These are phyloP conservation scores for Naganishia randhawae DNA, from an alignment of 768 basidiomycete species.

Conservation along the genomic window DNA sequence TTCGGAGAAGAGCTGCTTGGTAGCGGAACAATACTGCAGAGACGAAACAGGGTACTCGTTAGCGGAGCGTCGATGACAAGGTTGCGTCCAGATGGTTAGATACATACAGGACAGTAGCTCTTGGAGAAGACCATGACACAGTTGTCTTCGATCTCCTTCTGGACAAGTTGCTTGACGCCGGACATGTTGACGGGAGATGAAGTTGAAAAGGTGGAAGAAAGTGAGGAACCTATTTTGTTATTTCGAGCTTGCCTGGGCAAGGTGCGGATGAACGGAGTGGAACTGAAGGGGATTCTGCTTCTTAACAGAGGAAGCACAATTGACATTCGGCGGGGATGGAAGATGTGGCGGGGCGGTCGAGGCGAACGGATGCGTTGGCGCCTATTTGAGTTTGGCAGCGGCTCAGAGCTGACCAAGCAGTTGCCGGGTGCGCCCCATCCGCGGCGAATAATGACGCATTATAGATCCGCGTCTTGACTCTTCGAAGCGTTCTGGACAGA, in stretches of 20 bases:
- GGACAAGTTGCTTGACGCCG: constrained; percentile 37
- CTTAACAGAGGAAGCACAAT: constrained; percentile 9
- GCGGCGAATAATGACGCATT: neutral
- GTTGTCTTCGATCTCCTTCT: constrained; percentile 42
- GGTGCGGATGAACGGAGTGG: neutral
- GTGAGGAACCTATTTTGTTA: constrained; percentile 23
- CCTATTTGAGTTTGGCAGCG: neutral
- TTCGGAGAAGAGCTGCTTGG: constrained; percentile 28
- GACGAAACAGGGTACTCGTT: neutral
- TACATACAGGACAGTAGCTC: constrained; percentile 48
- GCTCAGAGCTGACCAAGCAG: neutral
- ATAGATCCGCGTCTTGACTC: neutral
- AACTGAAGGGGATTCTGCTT: constrained; percentile 7
- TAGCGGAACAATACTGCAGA: constrained; percentile 27
- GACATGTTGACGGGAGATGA: constrained; percentile 31
- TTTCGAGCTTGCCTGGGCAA: constrained; percentile 19
- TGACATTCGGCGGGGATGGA: constrained; percentile 11
- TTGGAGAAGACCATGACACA: constrained; percentile 46
- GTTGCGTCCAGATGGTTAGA: neutral
- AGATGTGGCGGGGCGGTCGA: neutral
- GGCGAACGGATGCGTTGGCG: neutral
- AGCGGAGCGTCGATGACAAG: neutral
- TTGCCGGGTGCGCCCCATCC: neutral
- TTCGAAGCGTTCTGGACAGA: neutral
- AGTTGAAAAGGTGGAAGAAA: constrained; percentile 25